Evolutionary conservation across 495 filamentous ascomycete genomes (phyloP).

Genomic region (Aspergillus affinis): DNA sequence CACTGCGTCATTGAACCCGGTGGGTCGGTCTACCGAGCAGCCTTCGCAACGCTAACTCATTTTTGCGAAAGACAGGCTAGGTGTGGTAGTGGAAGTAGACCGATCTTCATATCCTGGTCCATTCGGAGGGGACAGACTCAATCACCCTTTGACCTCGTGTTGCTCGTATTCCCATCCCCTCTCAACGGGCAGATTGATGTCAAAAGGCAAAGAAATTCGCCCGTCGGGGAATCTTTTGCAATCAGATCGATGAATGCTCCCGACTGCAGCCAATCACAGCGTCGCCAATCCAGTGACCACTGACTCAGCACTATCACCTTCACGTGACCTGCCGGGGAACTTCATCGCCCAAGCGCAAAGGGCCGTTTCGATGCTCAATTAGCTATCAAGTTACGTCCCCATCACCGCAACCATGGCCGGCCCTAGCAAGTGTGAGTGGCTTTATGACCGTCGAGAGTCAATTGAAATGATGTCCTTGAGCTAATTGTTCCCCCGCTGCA

Average conservation of each 20-base stretch:
- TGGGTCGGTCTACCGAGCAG: background rate
- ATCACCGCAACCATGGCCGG: conserved; percentile 42
- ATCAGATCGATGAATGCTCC: background rate
- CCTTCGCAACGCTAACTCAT: background rate
- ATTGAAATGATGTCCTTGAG: background rate
- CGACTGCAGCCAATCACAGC: background rate
- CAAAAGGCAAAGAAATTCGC: too few species aligned
- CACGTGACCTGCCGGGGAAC: conserved; percentile 20
- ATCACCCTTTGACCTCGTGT: background rate
- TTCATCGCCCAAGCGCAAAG: conserved; percentile 10
- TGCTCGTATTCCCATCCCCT: background rate
- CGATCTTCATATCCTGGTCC: too few species aligned
- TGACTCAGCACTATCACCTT: conserved; percentile 11
- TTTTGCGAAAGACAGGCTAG: background rate
- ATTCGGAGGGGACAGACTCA: too few species aligned
- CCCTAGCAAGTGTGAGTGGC: conserved; percentile 47
- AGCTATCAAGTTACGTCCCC: background rate
- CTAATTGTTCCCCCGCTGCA: conserved; percentile 16
- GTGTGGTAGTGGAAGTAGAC: too few species aligned
- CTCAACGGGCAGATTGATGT: background rate
- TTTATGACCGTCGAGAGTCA: background rate
- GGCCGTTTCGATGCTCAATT: background rate
- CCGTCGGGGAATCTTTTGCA: background rate
- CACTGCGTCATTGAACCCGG: background rate
- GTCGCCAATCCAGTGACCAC: background rate